A percentile compares a stretch with the other conserved stretches of the same genome.
Evolutionary conservation across 148 eudicot genomes (phyloP).

Genomic region (Fallopia convolvulus): DNA sequence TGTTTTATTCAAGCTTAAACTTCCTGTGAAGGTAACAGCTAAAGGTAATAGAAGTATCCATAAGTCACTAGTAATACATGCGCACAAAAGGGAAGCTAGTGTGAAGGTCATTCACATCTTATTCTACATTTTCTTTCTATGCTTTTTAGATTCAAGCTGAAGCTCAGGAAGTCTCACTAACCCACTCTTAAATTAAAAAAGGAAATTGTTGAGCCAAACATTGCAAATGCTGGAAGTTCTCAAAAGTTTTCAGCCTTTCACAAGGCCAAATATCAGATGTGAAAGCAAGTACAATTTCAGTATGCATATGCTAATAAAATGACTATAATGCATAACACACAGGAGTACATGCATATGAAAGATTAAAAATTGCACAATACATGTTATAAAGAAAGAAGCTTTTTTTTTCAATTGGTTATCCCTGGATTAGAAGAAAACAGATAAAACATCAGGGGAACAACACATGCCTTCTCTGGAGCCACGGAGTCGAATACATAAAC

Average conservation of each 20-base stretch:
- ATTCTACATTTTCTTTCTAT: background rate
- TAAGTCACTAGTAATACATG: background rate
- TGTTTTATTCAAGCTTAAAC: background rate
- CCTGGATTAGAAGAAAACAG: background rate
- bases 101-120: background rate
- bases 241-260: background rate
- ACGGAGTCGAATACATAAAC: constrained; percentile 76
- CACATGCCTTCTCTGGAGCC: constrained; percentile 61
- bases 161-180: background rate
- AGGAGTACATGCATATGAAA: background rate
- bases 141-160: background rate
- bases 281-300: background rate
- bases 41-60: background rate
- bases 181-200: background rate
- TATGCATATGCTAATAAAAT: background rate
- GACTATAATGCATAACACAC: background rate
- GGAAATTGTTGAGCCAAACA: background rate
- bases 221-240: background rate
- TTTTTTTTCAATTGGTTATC: background rate
- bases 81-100: background rate
- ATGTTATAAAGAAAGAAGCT: background rate
- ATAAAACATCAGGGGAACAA: background rate
- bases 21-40: background rate
- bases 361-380: background rate
- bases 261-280: background rate